Base-by-base conservation (phyloP, 768 basidiomycete species). In the Xanthoconium purpureum region DNA sequence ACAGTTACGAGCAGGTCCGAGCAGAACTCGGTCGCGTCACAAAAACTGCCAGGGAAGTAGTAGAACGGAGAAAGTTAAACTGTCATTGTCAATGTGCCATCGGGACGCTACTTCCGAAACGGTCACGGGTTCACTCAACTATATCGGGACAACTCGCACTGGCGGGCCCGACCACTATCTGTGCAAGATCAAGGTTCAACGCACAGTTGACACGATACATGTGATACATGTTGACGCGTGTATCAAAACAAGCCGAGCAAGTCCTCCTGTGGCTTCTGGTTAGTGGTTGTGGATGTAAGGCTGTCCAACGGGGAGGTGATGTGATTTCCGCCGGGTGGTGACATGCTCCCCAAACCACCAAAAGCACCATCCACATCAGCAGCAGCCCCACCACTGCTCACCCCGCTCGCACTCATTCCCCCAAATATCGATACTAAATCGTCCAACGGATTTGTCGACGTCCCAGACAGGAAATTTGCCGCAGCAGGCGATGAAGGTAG, bases 351-450 rank as follows among this genome's bases (percentile, higher is more conserved):
- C 9, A 63, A 66, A 7, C 65, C 66, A 45, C 65, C 62, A 28
- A 64, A 63, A 9, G 30, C 54, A 49, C 35, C 43, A 3, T 60
- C 61, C 8, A 33, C 32, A 37, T 62, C 20, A 54, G 54, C 37
- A 54, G 54, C 37, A 55, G 32, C 45, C 32, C 56, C 61, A 52
- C 56, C 54, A 59, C 63, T 8, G 32, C 37, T 44, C 17, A 52
- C 55, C 12, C 56, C 64, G 32, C 67, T 67, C 52, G 59, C 74
- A 69, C 60, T 76, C 66, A 66, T 75, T 65, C 72, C 77, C 15
- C 91, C 92, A 68, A 97, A 97, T 62, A 97, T 91, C 9, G 93
- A 94, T 24, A 95, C 93, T 12, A 97, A 80, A 69, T 97, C 94
- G 71, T 96, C 94, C 43, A 96, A 77, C 1, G 94, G 94, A 68